Conservation (phyloP, 1,284 basidiomycete genomes). For the Tilletia setariae region DNA sequence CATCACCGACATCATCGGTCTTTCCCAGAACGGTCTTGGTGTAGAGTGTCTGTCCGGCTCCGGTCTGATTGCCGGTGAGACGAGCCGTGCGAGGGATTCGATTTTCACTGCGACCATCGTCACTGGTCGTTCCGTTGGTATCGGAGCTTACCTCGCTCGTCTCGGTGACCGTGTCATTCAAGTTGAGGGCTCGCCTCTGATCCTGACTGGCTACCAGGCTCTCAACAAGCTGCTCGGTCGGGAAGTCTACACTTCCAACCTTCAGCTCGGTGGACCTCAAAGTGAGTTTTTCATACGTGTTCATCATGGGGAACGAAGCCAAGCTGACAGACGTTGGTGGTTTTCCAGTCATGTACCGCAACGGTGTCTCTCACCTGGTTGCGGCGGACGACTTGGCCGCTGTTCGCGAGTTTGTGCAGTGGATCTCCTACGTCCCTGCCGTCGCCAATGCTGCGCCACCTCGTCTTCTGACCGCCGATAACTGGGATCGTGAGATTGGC, state of each 20-base stretch:
- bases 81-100: constrained; percentile 94
- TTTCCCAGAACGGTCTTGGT: constrained; percentile 87
- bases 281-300: constrained; percentile 52
- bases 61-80: constrained; percentile 97
- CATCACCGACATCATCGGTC: constrained; percentile 93
- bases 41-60: constrained; percentile 95
- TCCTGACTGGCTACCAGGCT: constrained; percentile 92
- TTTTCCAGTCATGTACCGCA: constrained; percentile 49
- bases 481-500: constrained; percentile 88
- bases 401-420: constrained; percentile 63
- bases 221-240: constrained; percentile 99
- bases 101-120: constrained; percentile 99
- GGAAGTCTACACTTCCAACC: constrained; percentile 97
- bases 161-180: constrained; percentile 97
- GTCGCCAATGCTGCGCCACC: constrained; percentile 33
- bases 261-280: constrained; percentile 92
- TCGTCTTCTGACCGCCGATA: constrained; percentile 41
- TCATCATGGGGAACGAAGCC: background rate
- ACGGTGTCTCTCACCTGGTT: constrained; percentile 90
- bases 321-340: background rate
- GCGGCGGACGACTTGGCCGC: constrained; percentile 77
- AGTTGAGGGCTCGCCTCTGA: constrained; percentile 98
- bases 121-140: constrained; percentile 96
- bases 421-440: constrained; percentile 81
- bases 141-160: constrained; percentile 97